Percentiles rank a stretch among this genome's conserved stretches.
Evolutionary conservation across 2,329 filamentous ascomycete genomes (phyloP).

Genomic region (Blumeriella jaapii): DNA sequence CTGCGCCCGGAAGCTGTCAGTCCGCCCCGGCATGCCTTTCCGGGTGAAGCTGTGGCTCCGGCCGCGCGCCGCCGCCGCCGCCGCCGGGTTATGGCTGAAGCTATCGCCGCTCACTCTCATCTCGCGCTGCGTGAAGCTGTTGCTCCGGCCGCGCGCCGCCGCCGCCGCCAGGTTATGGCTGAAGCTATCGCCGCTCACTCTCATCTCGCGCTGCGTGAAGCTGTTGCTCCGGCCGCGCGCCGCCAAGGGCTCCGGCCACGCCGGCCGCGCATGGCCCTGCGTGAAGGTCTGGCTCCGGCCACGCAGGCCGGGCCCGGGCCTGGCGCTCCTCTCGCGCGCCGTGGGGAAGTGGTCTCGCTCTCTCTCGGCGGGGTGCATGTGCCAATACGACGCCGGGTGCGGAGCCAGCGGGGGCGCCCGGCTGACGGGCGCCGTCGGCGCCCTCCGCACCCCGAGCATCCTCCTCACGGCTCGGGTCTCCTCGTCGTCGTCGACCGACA

Average conservation of each 20-base stretch:
- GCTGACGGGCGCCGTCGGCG: not conserved
- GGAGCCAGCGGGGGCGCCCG: too few species aligned
- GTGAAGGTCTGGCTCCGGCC: not conserved
- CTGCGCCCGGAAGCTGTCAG: not conserved
- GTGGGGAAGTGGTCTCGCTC: too few species aligned
- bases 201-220: not conserved
- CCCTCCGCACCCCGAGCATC: not conserved
- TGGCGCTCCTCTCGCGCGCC: too few species aligned
- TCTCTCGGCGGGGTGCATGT: too few species aligned
- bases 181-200: not conserved
- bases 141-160: not conserved
- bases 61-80: not conserved
- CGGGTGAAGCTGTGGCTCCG: slow-evolving; percentile 3
- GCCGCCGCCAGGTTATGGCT: not conserved
- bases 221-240: not conserved
- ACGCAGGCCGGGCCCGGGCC: too few species aligned
- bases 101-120: too few species aligned
- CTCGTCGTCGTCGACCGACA: not conserved
- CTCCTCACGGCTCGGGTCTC: not conserved
- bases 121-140: slow-evolving; percentile 2
- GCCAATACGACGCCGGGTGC: too few species aligned
- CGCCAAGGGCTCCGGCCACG: not conserved
- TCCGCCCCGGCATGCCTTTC: not conserved
- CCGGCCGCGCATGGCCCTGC: not conserved
- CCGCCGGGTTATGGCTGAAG: slow-evolving; percentile 1